A percentile compares a stretch with the other conserved stretches of the same genome.
Conservation (phyloP, 805 yeast genomes). For the Starmerella asiatica region DNA sequence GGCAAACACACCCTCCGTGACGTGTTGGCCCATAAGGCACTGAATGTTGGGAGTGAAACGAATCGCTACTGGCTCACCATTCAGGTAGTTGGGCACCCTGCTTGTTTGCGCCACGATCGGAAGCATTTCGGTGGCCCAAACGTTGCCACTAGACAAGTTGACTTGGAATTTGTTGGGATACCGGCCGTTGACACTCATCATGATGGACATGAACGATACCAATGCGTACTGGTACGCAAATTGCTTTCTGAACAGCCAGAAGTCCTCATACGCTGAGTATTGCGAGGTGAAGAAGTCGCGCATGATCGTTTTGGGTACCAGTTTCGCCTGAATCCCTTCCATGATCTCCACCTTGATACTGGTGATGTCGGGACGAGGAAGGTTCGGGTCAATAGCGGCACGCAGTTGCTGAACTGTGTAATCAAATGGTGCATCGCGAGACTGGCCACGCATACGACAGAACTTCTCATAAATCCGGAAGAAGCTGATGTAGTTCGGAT, state of each 20-base stretch:
- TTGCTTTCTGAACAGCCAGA: slow-evolving; percentile 93
- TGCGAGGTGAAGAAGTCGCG: slow-evolving; percentile 59
- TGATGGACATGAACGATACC: slow-evolving; percentile 78
- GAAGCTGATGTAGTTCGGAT: slow-evolving; percentile 58
- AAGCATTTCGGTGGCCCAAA: slow-evolving; percentile 90
- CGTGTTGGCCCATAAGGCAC: slow-evolving; percentile 84
- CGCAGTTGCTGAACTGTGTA: slow-evolving; percentile 73
- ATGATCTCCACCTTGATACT: slow-evolving; percentile 84
- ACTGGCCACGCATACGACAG: slow-evolving; percentile 58
- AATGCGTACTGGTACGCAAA: slow-evolving; percentile 92
- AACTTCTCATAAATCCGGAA: slow-evolving; percentile 77
- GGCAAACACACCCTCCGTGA: slow-evolving; percentile 80
- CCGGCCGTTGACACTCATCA: slow-evolving; percentile 86
- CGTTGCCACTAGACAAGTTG: slow-evolving; percentile 68
- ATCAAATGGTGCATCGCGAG: slow-evolving; percentile 80
- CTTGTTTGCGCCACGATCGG: slow-evolving; percentile 42
- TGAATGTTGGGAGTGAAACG: slow-evolving; percentile 93
- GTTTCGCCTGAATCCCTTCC: slow-evolving; percentile 72
- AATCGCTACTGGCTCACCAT: slow-evolving; percentile 89
- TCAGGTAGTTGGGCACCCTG: slow-evolving; percentile 72
- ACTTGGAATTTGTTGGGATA: slow-evolving; percentile 88
- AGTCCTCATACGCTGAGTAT: slow-evolving; percentile 74
- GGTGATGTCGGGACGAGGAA: slow-evolving; percentile 84
- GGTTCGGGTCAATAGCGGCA: slow-evolving; percentile 83
- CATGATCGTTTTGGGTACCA: slow-evolving; percentile 75